phyloP scores from a whole-genome alignment of 352 stramenopile species.

The Pythium chondricola region DNA sequence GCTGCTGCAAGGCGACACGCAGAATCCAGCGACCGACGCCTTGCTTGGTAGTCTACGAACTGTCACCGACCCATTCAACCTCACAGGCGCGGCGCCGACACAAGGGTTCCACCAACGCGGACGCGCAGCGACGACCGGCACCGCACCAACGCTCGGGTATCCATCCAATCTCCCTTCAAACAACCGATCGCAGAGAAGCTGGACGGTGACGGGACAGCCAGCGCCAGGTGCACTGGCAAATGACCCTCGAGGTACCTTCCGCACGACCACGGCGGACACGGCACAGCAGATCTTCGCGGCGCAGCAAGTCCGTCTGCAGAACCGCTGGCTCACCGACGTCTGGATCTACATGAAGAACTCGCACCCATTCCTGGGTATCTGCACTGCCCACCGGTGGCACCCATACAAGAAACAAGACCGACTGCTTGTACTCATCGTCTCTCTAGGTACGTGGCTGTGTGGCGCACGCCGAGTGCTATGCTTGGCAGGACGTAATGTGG shows the following conservation, averaged over 20 bases:
- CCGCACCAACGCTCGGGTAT: neutral
- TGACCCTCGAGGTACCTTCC: conserved; percentile 20
- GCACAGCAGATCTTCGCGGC: conserved; percentile 38
- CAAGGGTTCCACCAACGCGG: conserved; percentile 2
- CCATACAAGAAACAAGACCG: conserved; percentile 47
- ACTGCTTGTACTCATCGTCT: conserved; percentile 37
- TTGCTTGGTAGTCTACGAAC: conserved; percentile 15
- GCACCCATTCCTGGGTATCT: conserved; percentile 39
- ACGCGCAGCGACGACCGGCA: conserved; percentile 7
- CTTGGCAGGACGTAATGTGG: neutral
- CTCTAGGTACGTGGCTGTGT: conserved; percentile 34
- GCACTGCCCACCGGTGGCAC: conserved; percentile 37
- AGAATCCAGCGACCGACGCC: neutral
- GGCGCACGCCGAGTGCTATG: too few species aligned
- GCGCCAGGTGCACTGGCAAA: conserved; percentile 2
- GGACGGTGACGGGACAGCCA: conserved; percentile 1
- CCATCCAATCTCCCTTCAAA: neutral
- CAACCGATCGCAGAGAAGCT: conserved; percentile 8
- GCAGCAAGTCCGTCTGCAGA: conserved; percentile 40
- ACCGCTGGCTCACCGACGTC: conserved; percentile 34
- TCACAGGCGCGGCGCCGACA: neutral
- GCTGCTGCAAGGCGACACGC: conserved; percentile 9
- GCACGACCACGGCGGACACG: conserved; percentile 17
- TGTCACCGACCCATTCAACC: conserved; percentile 8
- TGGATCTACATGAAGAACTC: conserved; percentile 66